Evolutionary conservation across 2,329 filamentous ascomycete genomes (phyloP).

Genomic region (Tolypocladium pustulatum): DNA sequence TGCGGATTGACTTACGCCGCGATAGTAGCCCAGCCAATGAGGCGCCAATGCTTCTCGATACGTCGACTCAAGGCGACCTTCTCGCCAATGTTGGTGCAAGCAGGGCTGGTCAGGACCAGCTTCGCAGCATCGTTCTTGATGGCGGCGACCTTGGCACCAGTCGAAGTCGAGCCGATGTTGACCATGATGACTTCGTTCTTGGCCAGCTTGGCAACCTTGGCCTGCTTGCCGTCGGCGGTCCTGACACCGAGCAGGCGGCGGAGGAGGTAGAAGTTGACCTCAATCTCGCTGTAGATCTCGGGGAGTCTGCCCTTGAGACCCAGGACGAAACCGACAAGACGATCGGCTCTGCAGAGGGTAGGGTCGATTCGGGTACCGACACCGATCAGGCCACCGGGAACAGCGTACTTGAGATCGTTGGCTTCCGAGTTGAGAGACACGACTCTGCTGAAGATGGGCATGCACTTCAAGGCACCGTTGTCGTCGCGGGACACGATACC

Average conservation of each 20-base stretch:
- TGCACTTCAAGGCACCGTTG: constrained; percentile 88
- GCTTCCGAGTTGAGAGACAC: constrained; percentile 94
- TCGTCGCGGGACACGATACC: constrained; percentile 96
- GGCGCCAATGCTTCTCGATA: constrained; percentile 98
- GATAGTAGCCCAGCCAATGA: constrained; percentile 85
- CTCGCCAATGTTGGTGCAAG: constrained; percentile 94
- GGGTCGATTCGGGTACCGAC: constrained; percentile 96
- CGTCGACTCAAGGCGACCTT: constrained; percentile 93
- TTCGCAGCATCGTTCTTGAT: constrained; percentile 98
- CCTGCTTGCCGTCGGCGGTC: constrained; percentile 96
- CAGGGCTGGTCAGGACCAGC: constrained; percentile 81
- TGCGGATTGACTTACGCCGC: constrained; percentile 43
- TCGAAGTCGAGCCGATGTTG: constrained; percentile 96
- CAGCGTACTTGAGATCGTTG: constrained; percentile 97
- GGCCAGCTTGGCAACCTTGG: constrained; percentile 94
- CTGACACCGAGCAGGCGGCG: constrained; percentile 91
- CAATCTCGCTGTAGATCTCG: constrained; percentile 95
- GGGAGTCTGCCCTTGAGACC: constrained; percentile 89
- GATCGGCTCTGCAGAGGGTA: constrained; percentile 96
- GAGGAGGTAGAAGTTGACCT: constrained; percentile 98
- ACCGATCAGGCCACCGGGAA: constrained; percentile 95
- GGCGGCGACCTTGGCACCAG: constrained; percentile 91
- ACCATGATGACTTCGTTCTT: constrained; percentile 99
- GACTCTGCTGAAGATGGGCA: constrained; percentile 91
- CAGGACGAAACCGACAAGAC: constrained; percentile 94